Evolutionary conservation across 2,329 filamentous ascomycete species (phyloP).

Genomic region (Exophiala spinifera): DNA sequence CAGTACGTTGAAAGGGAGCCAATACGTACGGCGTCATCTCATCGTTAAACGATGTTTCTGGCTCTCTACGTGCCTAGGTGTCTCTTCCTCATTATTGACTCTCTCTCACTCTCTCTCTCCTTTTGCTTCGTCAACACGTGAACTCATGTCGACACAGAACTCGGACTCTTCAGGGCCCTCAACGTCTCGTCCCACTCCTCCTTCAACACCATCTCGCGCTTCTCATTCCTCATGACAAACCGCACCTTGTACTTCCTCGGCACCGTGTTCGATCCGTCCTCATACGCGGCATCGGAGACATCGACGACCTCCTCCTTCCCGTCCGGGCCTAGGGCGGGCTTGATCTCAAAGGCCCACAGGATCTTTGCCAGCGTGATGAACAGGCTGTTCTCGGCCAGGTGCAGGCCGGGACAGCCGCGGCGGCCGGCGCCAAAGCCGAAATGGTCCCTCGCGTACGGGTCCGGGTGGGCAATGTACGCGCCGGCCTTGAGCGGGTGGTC

Average conservation of each 20-base stretch:
- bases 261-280: slow-evolving; percentile 33
- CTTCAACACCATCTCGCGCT: slow-evolving; percentile 27
- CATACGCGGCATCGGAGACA: slow-evolving; percentile 36
- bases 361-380: slow-evolving; percentile 45
- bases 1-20: no score
- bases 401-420: slow-evolving; percentile 38
- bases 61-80: no score
- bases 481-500: slow-evolving; percentile 31
- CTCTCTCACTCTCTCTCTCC: no score
- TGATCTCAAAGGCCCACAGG: slow-evolving; percentile 52
- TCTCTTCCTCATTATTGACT: no score
- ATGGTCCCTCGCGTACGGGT: slow-evolving; percentile 39
- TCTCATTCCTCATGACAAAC: slow-evolving; percentile 31
- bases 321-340: slow-evolving; percentile 5
- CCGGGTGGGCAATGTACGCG: slow-evolving; percentile 32
- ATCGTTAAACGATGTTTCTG: no score
- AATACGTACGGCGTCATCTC: no score
- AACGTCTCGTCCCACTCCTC: slow-evolving; percentile 32
- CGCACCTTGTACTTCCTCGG: slow-evolving; percentile 34
- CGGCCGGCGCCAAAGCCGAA: slow-evolving; percentile 49
- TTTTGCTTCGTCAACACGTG: no score
- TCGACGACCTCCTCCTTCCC: slow-evolving; percentile 31
- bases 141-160: no score
- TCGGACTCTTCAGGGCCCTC: no score
- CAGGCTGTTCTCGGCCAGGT: slow-evolving; percentile 52